Evolutionary conservation across 768 basidiomycete species (phyloP).

Genomic region (Boletus reticulatus): DNA sequence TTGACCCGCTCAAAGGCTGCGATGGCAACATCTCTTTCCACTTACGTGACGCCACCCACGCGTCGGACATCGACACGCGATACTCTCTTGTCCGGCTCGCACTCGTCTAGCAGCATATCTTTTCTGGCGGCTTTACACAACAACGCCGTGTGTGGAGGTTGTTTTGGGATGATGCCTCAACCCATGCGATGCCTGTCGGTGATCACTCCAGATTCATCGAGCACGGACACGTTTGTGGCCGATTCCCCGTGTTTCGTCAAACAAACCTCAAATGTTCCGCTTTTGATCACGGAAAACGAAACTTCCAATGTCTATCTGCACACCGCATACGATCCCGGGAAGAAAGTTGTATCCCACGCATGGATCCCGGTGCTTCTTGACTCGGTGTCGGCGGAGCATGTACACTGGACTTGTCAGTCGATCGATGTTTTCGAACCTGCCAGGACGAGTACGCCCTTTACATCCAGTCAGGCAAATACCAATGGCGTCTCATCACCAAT

Average conservation of each 20-base stretch:
- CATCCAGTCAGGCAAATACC: not conserved
- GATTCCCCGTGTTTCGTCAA: slow-evolving; percentile 20
- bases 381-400: not conserved
- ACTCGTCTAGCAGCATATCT: slow-evolving; percentile 4
- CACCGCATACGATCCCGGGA: not conserved
- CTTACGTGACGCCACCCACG: slow-evolving; percentile 5
- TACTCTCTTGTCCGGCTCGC: not conserved
- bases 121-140: slow-evolving; percentile 6
- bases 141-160: not conserved
- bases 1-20: not conserved
- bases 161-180: slow-evolving; percentile 3
- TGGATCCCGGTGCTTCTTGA: not conserved
- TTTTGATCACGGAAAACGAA: not conserved
- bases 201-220: slow-evolving; percentile 7
- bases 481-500: not conserved
- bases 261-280: slow-evolving; percentile 4
- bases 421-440: slow-evolving; percentile 11
- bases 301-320: not conserved
- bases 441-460: slow-evolving; percentile 18
- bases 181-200: slow-evolving; percentile 6
- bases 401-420: not conserved
- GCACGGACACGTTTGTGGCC: slow-evolving; percentile 22
- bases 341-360: not conserved
- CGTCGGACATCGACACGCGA: not conserved
- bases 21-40: not conserved